Conservation (phyloP, 192 early-diverging fungal genomes). For the Radiomyces spectabilis region DNA sequence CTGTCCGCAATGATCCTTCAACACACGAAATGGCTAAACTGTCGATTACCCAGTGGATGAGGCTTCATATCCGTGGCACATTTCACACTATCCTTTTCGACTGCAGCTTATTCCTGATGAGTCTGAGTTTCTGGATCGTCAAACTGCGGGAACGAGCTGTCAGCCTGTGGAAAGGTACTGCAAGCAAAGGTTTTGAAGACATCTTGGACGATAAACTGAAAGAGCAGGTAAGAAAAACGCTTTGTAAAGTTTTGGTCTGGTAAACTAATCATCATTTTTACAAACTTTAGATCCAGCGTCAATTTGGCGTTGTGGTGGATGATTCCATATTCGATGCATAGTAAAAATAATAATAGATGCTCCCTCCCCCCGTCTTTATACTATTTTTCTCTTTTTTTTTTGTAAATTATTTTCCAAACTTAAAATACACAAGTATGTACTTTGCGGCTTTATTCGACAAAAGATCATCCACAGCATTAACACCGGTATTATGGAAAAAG, state of each 20-base stretch:
- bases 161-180: slow-evolving; percentile 25
- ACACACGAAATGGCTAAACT: slow-evolving; percentile 27
- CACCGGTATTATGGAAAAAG: too few species aligned
- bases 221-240: slow-evolving; percentile 21
- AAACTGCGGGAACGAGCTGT: slow-evolving; percentile 32
- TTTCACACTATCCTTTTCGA: slow-evolving; percentile 41
- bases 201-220: slow-evolving; percentile 68
- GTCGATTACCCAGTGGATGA: slow-evolving; percentile 8
- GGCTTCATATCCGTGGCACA: neutral
- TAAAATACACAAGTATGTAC: too few species aligned
- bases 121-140: slow-evolving; percentile 50
- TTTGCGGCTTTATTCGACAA: too few species aligned
- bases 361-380: neutral
- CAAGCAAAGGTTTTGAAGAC: slow-evolving; percentile 57
- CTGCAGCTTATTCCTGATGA: slow-evolving; percentile 46
- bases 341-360: neutral
- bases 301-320: slow-evolving; percentile 77
- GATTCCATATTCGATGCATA: slow-evolving; percentile 67
- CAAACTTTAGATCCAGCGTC: slow-evolving; percentile 53
- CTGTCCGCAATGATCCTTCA: slow-evolving; percentile 9
- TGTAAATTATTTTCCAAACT: too few species aligned
- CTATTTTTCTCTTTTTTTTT: neutral
- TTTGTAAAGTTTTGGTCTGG: neutral
- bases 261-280: neutral
- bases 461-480: too few species aligned